Evolutionary conservation across 768 basidiomycete species (phyloP).

Genomic region (Hygrophoropsis aurantiaca): DNA sequence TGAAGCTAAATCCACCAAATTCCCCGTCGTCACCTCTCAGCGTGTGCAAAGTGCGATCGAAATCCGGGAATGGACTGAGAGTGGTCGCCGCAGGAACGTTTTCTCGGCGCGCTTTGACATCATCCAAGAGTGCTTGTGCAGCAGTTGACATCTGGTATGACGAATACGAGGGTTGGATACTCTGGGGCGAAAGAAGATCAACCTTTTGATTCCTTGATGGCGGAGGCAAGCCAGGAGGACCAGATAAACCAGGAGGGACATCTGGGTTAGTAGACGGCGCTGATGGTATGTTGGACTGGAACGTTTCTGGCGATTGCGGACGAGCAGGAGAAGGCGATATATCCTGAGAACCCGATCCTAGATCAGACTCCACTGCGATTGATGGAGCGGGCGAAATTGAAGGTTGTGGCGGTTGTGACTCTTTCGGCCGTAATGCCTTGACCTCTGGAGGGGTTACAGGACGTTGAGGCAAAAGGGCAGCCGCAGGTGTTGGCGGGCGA

Average conservation of each 20-base stretch:
- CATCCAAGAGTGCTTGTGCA: constrained; percentile 81
- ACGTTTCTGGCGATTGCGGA: constrained; percentile 41
- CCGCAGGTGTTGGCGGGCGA: constrained; percentile 57
- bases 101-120: constrained; percentile 76
- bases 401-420: constrained; percentile 36
- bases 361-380: constrained; percentile 49
- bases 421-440: constrained; percentile 41
- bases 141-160: constrained; percentile 87
- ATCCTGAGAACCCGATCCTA: constrained; percentile 44
- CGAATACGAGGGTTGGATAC: constrained; percentile 48
- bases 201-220: constrained; percentile 47
- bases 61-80: constrained; percentile 80
- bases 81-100: constrained; percentile 40
- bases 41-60: constrained; percentile 79
- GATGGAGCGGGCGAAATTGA: constrained; percentile 48
- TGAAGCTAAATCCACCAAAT: constrained; percentile 80
- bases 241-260: constrained; percentile 59
- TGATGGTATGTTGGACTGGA: constrained; percentile 32
- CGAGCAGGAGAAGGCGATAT: constrained; percentile 39
- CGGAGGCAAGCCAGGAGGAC: constrained; percentile 48
- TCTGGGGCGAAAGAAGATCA: constrained; percentile 53
- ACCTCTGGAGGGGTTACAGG: constrained; percentile 45
- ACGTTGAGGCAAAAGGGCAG: constrained; percentile 34
- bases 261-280: constrained; percentile 53
- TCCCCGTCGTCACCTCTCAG: constrained; percentile 62